Conservation (phyloP, 192 early-diverging fungal species). For the Thamnidium elegans region DNA sequence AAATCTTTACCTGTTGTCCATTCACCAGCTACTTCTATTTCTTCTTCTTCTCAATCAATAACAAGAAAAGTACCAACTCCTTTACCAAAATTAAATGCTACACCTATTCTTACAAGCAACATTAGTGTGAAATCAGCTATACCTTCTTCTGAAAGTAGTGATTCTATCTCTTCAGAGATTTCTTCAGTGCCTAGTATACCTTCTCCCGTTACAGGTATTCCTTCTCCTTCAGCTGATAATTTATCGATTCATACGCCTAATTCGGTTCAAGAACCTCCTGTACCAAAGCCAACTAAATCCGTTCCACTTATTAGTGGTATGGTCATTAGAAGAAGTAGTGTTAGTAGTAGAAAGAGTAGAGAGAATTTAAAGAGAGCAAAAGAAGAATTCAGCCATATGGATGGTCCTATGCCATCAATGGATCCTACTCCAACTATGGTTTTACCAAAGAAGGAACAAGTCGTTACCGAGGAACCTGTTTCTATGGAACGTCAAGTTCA, state of each 20-base stretch:
- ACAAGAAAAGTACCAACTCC: too few species aligned
- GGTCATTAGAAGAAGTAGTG: conserved; percentile 22
- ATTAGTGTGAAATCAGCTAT: conserved; percentile 8
- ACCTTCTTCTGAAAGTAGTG: conserved; percentile 26
- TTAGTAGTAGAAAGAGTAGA: conserved; percentile 31
- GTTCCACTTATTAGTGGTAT: neutral
- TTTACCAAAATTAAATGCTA: neutral
- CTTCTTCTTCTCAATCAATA: too few species aligned
- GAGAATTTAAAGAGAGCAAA: conserved; percentile 21
- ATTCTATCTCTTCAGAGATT: conserved; percentile 17
- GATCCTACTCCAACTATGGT: neutral
- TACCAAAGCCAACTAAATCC: neutral
- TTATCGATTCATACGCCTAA: neutral
- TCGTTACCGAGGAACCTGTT: neutral
- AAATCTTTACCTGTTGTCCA: neutral
- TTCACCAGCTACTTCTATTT: too few species aligned
- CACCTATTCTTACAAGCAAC: conserved; percentile 13
- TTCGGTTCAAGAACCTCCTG: conserved; percentile 2
- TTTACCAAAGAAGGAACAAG: neutral
- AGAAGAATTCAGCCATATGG: conserved; percentile 9
- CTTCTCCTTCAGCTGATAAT: neutral
- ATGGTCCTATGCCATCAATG: neutral
- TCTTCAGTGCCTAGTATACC: conserved; percentile 6
- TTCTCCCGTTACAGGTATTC: conserved; percentile 7
- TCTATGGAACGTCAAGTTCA: neutral